Base-by-base conservation (phyloP, 352 stramenopile species). In the Phytophthora lateralis region DNA sequence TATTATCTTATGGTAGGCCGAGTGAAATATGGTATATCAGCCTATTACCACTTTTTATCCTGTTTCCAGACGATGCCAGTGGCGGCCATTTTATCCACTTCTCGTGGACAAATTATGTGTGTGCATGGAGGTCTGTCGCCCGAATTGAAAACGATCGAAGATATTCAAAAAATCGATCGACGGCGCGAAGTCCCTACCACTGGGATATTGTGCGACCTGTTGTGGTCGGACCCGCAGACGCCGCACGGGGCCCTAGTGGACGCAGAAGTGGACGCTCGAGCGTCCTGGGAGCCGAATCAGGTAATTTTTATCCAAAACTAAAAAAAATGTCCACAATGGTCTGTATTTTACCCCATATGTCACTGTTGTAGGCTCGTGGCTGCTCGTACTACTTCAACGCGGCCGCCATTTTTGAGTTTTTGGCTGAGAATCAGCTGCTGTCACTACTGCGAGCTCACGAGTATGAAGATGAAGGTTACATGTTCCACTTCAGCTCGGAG, bases 361-460 rank as follows among this genome's bases (percentile, higher is more conserved):
- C n/a, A 18, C 39, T 17, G 18, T 14, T 21, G 4, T 38, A 90
- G 76, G 76, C 85, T 18, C 78, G 87, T 39, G 87, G 85, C 1
- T 95, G 84, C 60, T 95, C 83, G 30, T 94, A 85, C 59, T 91
- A 90, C 55, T 98, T 98, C 75, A 96, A 93, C 26, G 83, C 90
- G 14, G 39, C 69, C 2, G 87, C 88, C 5, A 69, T 82, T 1
- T 91, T 92, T 39, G 55, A 73, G 26, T 96, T 97, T 50, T 61
- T 97, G 21, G 60, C 53, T 29, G 50, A 42, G 8, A 96, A 96
- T 57, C 27, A 78, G 4, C 54, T 97, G 7, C 49, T 93, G 7
- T 83, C 74, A 12, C 63, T 97, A 1, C 69, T 97, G 6, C 80
- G 90, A 18, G 89, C 90, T 0, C 89, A 97, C 41, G 88, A 96